Evolutionary conservation across 1,284 basidiomycete genomes (phyloP).

Genomic region (Jaminaea rosea): DNA sequence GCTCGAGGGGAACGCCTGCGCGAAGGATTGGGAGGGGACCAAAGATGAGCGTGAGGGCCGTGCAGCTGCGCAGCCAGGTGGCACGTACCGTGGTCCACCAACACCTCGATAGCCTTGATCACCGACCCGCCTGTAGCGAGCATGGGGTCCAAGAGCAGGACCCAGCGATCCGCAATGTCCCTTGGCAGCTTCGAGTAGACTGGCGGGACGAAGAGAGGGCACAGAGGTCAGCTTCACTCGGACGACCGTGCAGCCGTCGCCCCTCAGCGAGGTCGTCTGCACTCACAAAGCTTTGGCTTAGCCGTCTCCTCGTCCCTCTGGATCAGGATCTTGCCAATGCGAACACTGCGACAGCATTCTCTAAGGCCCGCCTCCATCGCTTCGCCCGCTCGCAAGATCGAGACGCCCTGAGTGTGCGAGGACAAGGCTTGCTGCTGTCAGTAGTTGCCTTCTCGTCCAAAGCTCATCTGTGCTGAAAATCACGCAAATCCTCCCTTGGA

Average conservation of each 20-base stretch:
- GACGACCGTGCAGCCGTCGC: too few relatives aligned
- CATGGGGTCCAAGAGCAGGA: conserved; percentile 94
- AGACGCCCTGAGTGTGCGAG: too few relatives aligned
- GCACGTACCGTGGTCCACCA: conserved; percentile 80
- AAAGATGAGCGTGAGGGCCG: too few relatives aligned
- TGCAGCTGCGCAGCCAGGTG: too few relatives aligned
- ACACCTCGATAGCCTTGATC: conserved; percentile 90
- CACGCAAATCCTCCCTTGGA: conserved; percentile 41
- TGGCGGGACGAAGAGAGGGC: neutral
- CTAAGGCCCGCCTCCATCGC: conserved; percentile 61
- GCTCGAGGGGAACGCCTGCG: conserved; percentile 61
- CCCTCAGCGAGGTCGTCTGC: neutral
- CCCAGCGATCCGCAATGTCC: conserved; percentile 83
- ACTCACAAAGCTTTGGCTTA: conserved; percentile 37
- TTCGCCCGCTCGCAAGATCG: conserved; percentile 49
- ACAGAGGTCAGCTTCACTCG: neutral
- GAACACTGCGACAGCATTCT: conserved; percentile 64
- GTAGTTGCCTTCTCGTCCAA: too few relatives aligned
- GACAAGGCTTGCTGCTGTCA: too few relatives aligned
- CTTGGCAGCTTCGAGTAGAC: conserved; percentile 70
- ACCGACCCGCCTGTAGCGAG: conserved; percentile 91
- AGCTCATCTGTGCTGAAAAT: too few relatives aligned
- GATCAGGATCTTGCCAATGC: conserved; percentile 51
- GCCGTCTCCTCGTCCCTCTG: conserved; percentile 44
- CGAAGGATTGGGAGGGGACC: too few relatives aligned